Conservation (phyloP, 2,329 filamentous ascomycete genomes). For the Arthrinium puccinioides region DNA sequence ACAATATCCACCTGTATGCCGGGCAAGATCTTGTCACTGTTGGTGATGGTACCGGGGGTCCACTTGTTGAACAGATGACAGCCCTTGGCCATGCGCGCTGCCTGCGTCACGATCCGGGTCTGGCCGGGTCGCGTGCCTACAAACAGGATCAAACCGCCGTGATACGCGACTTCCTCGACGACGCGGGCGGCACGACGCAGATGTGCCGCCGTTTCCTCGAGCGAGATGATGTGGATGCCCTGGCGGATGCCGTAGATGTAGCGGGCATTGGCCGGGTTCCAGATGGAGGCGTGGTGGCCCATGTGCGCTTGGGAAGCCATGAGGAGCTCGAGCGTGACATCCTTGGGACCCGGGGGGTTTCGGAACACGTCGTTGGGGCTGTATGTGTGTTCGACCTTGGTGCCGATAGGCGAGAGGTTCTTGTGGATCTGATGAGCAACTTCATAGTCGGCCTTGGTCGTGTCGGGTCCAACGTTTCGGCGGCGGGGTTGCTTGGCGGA, state of each 20-base stretch:
- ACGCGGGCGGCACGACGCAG: constrained; percentile 90
- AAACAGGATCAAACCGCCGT: constrained; percentile 81
- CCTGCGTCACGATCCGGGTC: constrained; percentile 70
- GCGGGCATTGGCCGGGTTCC: constrained; percentile 89
- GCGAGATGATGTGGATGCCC: constrained; percentile 85
- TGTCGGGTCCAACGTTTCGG: constrained; percentile 16
- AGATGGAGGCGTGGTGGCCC: constrained; percentile 82
- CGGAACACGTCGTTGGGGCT: constrained; percentile 57
- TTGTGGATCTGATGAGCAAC: constrained; percentile 33
- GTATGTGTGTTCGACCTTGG: constrained; percentile 48
- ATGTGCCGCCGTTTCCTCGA: constrained; percentile 83
- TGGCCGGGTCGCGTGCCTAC: constrained; percentile 82
- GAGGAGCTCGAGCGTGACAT: constrained; percentile 85
- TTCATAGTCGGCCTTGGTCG: constrained; percentile 27
- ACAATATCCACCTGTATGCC: constrained; percentile 66
- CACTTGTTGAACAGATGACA: constrained; percentile 91
- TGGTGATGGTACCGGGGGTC: constrained; percentile 88
- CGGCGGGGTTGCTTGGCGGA: constrained; percentile 7
- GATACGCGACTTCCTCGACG: constrained; percentile 76
- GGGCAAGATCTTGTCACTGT: constrained; percentile 81
- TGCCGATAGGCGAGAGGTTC: constrained; percentile 41
- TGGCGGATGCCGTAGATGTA: constrained; percentile 91
- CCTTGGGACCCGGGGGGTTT: constrained; percentile 67
- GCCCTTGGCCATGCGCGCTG: constrained; percentile 67
- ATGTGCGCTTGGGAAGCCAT: constrained; percentile 83